phyloP scores from a whole-genome alignment of 2,329 filamentous ascomycete species.

The Microsporum ferrugineum region DNA sequence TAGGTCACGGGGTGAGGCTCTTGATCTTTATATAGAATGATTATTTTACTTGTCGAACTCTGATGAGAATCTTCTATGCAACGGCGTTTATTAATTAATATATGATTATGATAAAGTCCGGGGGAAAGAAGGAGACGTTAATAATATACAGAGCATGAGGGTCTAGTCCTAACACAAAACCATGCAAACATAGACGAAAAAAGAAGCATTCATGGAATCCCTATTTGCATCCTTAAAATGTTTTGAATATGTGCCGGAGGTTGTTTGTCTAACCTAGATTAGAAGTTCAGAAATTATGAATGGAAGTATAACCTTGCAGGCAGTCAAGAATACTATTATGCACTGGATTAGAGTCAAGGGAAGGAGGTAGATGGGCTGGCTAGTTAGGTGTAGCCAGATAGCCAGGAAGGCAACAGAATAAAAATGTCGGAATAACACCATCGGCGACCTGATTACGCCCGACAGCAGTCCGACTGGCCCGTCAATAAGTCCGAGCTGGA shows the following conservation, averaged over 20 bases:
- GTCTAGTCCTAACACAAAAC: background rate
- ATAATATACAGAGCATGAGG: background rate
- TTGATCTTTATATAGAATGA: no score
- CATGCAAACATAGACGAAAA: background rate
- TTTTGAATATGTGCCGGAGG: background rate
- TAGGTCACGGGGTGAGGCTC: no score
- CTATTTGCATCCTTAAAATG: background rate
- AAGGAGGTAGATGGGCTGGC: slow-evolving; percentile 43
- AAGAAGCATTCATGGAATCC: no score
- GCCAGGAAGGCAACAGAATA: slow-evolving; percentile 83
- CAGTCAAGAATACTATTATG: slow-evolving; percentile 64
- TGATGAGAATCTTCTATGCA: background rate
- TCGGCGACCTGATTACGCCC: slow-evolving; percentile 65
- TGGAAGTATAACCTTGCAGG: slow-evolving; percentile 70
- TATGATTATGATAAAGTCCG: background rate
- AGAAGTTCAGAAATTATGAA: slow-evolving; percentile 61
- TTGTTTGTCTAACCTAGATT: background rate
- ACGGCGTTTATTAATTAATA: background rate
- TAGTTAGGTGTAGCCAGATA: slow-evolving; percentile 57
- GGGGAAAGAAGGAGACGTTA: background rate
- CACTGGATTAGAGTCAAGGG: slow-evolving; percentile 56
- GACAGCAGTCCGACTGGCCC: slow-evolving; percentile 72
- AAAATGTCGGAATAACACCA: slow-evolving; percentile 80
- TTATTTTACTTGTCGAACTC: no score
- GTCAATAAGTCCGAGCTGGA: slow-evolving; percentile 60